Percentiles rank a stretch among this genome's conserved stretches.
These are phyloP conservation scores for Zygoascus bituminiphila DNA, from an alignment of 805 yeast species.

Conservation along the genomic window DNA sequence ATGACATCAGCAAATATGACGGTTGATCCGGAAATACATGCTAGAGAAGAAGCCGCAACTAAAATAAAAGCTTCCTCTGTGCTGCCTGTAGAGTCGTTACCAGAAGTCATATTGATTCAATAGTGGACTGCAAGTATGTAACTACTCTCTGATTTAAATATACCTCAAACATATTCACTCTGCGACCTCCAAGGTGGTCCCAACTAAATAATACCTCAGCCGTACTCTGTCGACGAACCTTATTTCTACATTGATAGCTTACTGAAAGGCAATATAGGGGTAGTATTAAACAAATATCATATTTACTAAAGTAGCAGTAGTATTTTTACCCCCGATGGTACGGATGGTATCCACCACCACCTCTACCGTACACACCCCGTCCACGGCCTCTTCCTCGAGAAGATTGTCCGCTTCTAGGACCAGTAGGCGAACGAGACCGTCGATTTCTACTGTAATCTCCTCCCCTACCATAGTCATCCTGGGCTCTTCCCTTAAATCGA, in stretches of 20 bases:
- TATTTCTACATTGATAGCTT: too few species aligned
- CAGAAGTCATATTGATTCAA: not conserved
- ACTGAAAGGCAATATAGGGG: too few species aligned
- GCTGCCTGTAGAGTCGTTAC: not conserved
- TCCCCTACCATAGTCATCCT: slow-evolving; percentile 3
- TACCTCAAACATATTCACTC: too few species aligned
- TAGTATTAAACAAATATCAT: too few species aligned
- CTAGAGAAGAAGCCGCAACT: slow-evolving; percentile 54
- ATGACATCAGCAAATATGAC: slow-evolving; percentile 55
- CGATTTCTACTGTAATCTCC: slow-evolving; percentile 1
- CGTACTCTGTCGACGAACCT: too few species aligned
- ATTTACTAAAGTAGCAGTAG: too few species aligned
- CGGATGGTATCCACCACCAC: slow-evolving; percentile 9
- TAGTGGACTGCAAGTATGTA: too few species aligned
- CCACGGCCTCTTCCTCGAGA: slow-evolving; percentile 7
- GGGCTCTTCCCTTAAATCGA: slow-evolving; percentile 4
- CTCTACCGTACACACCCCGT: slow-evolving; percentile 9
- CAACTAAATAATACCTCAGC: too few species aligned
- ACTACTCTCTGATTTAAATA: too few species aligned
- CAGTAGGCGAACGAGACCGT: slow-evolving; percentile 9
- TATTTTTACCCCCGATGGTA: slow-evolving; percentile 9
- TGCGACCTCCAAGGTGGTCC: too few species aligned
- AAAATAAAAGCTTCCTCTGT: slow-evolving; percentile 40
- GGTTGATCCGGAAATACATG: slow-evolving; percentile 65
- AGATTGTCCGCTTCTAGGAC: slow-evolving; percentile 3